phyloP scores from a whole-genome alignment of 768 basidiomycete species.

The Suillus variegatus region DNA sequence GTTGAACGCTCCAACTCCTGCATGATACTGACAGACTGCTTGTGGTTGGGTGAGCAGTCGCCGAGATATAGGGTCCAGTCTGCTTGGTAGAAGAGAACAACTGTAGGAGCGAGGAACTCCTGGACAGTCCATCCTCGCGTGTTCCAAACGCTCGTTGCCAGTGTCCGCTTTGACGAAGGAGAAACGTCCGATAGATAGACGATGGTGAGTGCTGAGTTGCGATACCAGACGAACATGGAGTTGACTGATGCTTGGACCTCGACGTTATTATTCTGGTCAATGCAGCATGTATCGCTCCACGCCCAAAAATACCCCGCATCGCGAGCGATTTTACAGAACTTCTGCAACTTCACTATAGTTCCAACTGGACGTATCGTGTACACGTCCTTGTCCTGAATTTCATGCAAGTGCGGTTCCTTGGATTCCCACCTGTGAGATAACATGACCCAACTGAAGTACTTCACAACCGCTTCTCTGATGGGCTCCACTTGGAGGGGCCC shows the following conservation, averaged over 20 bases:
- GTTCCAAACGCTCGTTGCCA: background rate
- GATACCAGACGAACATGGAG: background rate
- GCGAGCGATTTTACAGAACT: background rate
- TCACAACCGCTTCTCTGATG: background rate
- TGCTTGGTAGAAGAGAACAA: background rate
- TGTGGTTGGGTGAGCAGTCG: background rate
- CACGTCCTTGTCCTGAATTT: background rate
- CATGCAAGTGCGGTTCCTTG: background rate
- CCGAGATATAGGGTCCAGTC: background rate
- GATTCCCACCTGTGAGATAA: background rate
- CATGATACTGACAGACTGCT: background rate
- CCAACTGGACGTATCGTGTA: background rate
- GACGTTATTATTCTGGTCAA: background rate
- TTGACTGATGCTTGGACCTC: background rate
- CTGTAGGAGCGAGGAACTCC: background rate
- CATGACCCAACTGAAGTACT: background rate
- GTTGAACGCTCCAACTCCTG: background rate
- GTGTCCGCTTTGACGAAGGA: background rate
- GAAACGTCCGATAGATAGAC: background rate
- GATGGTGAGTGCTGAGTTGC: background rate
- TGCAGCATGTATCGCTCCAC: background rate
- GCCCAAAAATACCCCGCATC: background rate
- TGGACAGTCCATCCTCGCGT: background rate
- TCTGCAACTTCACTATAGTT: background rate
- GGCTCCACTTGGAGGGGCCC: background rate